A percentile compares a stretch with the other conserved stretches of the same genome.
Evolutionary conservation across 2,329 filamentous ascomycete genomes (phyloP).

Genomic region (Calonectria montana): DNA sequence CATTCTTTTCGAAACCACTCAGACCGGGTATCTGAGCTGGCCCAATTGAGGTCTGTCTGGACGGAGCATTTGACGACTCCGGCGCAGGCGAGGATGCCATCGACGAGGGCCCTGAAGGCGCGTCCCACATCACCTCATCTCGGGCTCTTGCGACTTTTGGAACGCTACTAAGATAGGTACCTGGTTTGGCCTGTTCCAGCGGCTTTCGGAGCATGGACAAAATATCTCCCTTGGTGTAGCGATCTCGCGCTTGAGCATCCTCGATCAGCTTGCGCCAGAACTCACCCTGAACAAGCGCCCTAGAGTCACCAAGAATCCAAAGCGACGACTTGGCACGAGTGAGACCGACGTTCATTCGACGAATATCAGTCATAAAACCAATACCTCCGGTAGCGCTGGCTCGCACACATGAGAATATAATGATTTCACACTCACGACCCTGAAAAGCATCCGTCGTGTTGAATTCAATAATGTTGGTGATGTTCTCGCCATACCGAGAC

Average conservation of each 20-base stretch:
- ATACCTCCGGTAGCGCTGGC: slow-evolving; percentile 94
- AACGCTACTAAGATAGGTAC: slow-evolving; percentile 30
- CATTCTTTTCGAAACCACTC: slow-evolving; percentile 22
- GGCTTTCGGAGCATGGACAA: slow-evolving; percentile 60
- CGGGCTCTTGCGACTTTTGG: slow-evolving; percentile 4
- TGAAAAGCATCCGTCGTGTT: slow-evolving; percentile 99
- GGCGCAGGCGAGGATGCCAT: slow-evolving; percentile 23
- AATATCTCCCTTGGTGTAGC: slow-evolving; percentile 78
- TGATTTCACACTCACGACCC: slow-evolving; percentile 95
- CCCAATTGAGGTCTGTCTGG: slow-evolving; percentile 5
- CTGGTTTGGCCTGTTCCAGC: slow-evolving; percentile 49
- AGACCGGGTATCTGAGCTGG: slow-evolving; percentile 33
- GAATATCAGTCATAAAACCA: slow-evolving; percentile 97
- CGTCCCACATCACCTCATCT: slow-evolving; percentile 33
- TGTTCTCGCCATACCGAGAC: slow-evolving; percentile 76
- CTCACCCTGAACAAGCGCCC: slow-evolving; percentile 85
- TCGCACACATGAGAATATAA: slow-evolving; percentile 98
- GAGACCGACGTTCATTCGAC: slow-evolving; percentile 98
- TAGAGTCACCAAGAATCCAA: slow-evolving; percentile 95
- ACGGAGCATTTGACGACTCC: slow-evolving; percentile 19
- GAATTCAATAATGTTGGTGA: slow-evolving; percentile 89
- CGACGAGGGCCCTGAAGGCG: slow-evolving; percentile 23
- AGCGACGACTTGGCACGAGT: slow-evolving; percentile 96
- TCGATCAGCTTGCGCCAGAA: slow-evolving; percentile 91
- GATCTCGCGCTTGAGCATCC: slow-evolving; percentile 78